Conservation (phyloP, 1,139 yeast species). For the Yamadazyma sp. region DNA sequence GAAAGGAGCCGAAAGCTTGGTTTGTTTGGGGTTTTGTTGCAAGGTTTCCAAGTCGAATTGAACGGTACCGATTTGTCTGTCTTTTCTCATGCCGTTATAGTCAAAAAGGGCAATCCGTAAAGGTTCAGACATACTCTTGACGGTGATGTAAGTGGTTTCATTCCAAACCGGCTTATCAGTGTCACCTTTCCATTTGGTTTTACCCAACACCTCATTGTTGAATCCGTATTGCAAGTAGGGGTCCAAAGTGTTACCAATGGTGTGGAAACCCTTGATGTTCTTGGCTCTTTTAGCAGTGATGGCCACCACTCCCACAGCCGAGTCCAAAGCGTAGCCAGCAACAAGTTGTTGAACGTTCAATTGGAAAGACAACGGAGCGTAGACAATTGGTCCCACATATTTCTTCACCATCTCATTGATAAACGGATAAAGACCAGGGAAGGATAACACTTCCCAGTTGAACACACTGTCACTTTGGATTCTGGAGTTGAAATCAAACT, state of each 20-base stretch:
- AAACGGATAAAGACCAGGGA: conserved; percentile 84
- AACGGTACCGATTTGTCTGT: conserved; percentile 74
- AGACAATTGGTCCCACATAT: conserved; percentile 83
- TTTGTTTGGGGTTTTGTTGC: conserved; percentile 53
- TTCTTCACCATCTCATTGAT: conserved; percentile 82
- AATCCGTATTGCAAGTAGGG: conserved; percentile 83
- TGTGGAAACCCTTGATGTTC: conserved; percentile 65
- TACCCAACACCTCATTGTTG: conserved; percentile 55
- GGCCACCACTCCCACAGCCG: conserved; percentile 84
- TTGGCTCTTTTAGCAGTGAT: conserved; percentile 67
- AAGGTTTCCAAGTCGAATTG: conserved; percentile 74
- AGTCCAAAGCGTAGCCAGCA: conserved; percentile 77
- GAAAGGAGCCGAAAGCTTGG: conserved; percentile 54
- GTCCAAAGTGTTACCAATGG: conserved; percentile 78
- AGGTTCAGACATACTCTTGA: conserved; percentile 78
- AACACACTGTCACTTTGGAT: conserved; percentile 74
- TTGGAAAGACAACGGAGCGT: conserved; percentile 88
- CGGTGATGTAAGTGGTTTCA: conserved; percentile 69
- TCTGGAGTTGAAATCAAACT: conserved; percentile 76
- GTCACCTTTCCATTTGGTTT: conserved; percentile 64
- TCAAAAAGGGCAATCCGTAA: conserved; percentile 69
- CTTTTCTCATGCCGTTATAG: conserved; percentile 76
- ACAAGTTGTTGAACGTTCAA: conserved; percentile 86
- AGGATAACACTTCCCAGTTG: conserved; percentile 80
- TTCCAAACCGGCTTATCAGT: conserved; percentile 80